Base-by-base conservation (phyloP, 1,284 basidiomycete species). In the Cystobasidiaceae sp. region DNA sequence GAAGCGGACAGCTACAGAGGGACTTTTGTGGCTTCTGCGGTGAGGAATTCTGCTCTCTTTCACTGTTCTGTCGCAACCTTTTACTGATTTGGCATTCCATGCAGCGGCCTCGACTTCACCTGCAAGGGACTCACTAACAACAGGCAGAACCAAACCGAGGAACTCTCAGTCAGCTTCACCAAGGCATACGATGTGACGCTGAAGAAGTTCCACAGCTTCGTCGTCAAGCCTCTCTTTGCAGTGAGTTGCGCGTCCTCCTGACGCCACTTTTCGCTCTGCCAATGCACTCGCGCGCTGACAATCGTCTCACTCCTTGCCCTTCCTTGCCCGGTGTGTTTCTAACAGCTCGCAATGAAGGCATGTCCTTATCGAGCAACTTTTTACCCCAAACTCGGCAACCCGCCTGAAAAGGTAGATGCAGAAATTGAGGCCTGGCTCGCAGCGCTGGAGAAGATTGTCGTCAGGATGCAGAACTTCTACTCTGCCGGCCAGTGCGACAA, bases 341-440 rank as follows among this genome's bases (percentile, higher is more conserved):
- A 8, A 49, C 74, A 93, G 89, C 83, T 93, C 49, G 94, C 94
- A 4, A 92, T 98, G 90, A 96, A 89, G 75, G 92, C 93, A 0
- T 97, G 93, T 80, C 94, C 94, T 0, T 90, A 90, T 78, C 89
- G 93, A 67, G 84, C 82, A n/a, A 86, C 86, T 71, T 94, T 98
- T 78, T 97, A 93, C 78, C 80, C 81, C 49, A 97, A 96, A 78
- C 84, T 98, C 50, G 89, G 89, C 21, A 81, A 84, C 48, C 81
- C 88, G 1, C 79, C 82, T 54, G 86, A 86, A 32, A 84, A 83
- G 71, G 82, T 97, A 66, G 80, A 85, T 67, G 80, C 81, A 58
- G 86, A 88, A 70, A 81, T 97, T 46, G 79, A 80, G 44, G 84
- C 83, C 68, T 98, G 93, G 93, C 82, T 97, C 25, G 49, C 34